Conservation (phyloP, 1,139 yeast species). For the Blastobotrys elegans region DNA sequence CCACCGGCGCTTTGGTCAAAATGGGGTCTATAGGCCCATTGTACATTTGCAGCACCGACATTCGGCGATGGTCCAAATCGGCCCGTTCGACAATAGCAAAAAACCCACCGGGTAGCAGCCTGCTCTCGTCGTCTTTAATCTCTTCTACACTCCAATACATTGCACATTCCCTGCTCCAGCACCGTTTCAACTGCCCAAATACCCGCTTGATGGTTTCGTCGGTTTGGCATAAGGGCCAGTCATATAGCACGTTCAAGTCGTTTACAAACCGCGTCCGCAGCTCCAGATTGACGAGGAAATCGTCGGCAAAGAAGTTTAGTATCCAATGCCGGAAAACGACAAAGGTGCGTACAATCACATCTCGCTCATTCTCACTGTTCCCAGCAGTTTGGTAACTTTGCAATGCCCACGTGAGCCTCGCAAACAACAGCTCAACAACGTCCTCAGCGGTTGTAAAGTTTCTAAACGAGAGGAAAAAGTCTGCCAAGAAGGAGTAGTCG, state of each 20-base stretch:
- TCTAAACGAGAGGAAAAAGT: slow-evolving; percentile 81
- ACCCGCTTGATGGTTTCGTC: slow-evolving; percentile 28
- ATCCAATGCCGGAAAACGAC: slow-evolving; percentile 89
- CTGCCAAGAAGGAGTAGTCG: slow-evolving; percentile 74
- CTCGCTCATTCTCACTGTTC: slow-evolving; percentile 32
- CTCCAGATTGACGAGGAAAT: slow-evolving; percentile 35
- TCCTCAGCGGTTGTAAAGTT: slow-evolving; percentile 56
- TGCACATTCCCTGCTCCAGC: slow-evolving; percentile 34
- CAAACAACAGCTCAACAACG: slow-evolving; percentile 55
- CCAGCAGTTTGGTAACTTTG: slow-evolving; percentile 5
- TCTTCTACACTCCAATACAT: slow-evolving; percentile 33
- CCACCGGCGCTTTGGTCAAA: slow-evolving; percentile 13
- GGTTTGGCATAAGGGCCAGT: slow-evolving; percentile 27
- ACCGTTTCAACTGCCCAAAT: slow-evolving; percentile 34
- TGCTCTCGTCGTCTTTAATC: not conserved
- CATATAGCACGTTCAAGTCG: slow-evolving; percentile 29
- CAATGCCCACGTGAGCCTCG: slow-evolving; percentile 72
- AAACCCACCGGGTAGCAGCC: slow-evolving; percentile 23
- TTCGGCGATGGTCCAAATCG: slow-evolving; percentile 24
- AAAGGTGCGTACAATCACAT: slow-evolving; percentile 77
- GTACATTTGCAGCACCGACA: slow-evolving; percentile 29
- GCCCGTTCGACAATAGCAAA: slow-evolving; percentile 15
- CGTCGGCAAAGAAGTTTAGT: slow-evolving; percentile 45
- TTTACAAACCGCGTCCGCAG: slow-evolving; percentile 32
- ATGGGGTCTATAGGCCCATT: slow-evolving; percentile 30